A percentile compares a stretch with the other conserved stretches of the same genome.
Evolutionary conservation across 1,139 yeast species (phyloP).

Genomic region (Debaryomyces subglobosus): DNA sequence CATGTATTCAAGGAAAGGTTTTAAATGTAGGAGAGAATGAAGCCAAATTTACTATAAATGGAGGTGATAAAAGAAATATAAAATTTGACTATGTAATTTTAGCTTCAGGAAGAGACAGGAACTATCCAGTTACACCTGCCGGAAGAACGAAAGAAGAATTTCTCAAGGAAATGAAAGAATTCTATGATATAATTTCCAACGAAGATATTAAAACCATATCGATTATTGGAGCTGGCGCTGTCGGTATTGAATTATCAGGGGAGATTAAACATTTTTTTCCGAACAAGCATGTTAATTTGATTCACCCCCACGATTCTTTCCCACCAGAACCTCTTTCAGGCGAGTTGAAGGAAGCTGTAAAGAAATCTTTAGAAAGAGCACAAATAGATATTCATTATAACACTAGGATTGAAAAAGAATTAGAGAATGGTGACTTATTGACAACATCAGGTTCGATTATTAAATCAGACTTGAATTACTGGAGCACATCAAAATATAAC

Average conservation of each 20-base stretch:
- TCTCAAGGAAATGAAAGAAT: constrained; percentile 14
- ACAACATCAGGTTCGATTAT: constrained; percentile 34
- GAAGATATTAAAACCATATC: constrained; percentile 28
- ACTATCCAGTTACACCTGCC: constrained; percentile 58
- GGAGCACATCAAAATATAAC: constrained; percentile 49
- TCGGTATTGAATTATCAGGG: constrained; percentile 54
- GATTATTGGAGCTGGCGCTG: constrained; percentile 54
- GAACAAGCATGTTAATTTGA: constrained; percentile 35
- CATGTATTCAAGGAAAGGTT: constrained; percentile 47
- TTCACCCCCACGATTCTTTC: constrained; percentile 42
- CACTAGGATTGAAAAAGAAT: constrained; percentile 30
- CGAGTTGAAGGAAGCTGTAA: neutral
- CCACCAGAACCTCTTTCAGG: constrained; percentile 40
- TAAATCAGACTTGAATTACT: constrained; percentile 38
- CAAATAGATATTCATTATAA: constrained; percentile 25
- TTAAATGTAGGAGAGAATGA: constrained; percentile 29
- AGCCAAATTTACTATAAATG: constrained; percentile 27
- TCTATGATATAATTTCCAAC: neutral
- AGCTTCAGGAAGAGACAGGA: constrained; percentile 55
- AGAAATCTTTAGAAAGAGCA: neutral
- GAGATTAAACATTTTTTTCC: constrained; percentile 43
- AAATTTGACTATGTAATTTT: constrained; percentile 52
- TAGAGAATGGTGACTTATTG: constrained; percentile 30
- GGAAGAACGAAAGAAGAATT: constrained; percentile 33
- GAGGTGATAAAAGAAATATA: constrained; percentile 24